Conservation (phyloP, 1,284 basidiomycete species). For the Cutaneotrichosporon sp. region DNA sequence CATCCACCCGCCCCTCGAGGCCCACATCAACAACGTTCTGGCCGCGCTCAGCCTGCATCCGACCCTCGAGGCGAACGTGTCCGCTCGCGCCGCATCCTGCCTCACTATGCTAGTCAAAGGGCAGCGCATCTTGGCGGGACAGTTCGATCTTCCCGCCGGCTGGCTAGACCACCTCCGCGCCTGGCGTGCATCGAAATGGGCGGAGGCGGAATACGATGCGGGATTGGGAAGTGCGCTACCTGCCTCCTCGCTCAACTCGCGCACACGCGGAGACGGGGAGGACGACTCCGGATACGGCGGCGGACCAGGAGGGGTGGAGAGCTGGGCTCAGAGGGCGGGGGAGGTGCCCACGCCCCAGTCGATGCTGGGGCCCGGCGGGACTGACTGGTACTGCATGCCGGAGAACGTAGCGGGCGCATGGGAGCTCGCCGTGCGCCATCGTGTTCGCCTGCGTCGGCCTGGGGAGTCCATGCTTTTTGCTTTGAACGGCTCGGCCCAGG, state of each 20-base stretch:
- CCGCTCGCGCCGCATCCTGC: conserved; percentile 17
- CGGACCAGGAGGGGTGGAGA: conserved; percentile 33
- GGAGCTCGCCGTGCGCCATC: conserved; percentile 30
- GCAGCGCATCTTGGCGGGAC: conserved; percentile 29
- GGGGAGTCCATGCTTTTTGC: conserved; percentile 35
- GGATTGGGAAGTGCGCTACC: not conserved
- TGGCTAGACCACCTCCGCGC: conserved; percentile 20
- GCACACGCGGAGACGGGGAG: not conserved
- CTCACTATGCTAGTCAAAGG: conserved; percentile 30
- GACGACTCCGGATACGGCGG: conserved; percentile 21
- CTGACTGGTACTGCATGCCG: conserved; percentile 30
- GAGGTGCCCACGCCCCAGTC: conserved; percentile 27
- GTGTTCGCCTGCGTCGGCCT: conserved; percentile 24
- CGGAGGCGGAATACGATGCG: not conserved
- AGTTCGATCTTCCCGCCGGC: conserved; percentile 24
- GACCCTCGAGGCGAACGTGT: conserved; percentile 28
- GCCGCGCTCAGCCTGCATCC: conserved; percentile 37
- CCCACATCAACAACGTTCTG: conserved; percentile 40
- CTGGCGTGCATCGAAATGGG: conserved; percentile 6
- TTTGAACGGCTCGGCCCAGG: conserved; percentile 24
- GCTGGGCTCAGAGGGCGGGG: conserved; percentile 35
- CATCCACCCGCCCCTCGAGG: conserved; percentile 37
- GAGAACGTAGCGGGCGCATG: conserved; percentile 34
- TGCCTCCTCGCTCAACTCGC: not conserved
- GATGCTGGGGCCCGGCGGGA: conserved; percentile 13